phyloP scores from a whole-genome alignment of 805 yeast species.

The Hanseniaspora singularis region DNA sequence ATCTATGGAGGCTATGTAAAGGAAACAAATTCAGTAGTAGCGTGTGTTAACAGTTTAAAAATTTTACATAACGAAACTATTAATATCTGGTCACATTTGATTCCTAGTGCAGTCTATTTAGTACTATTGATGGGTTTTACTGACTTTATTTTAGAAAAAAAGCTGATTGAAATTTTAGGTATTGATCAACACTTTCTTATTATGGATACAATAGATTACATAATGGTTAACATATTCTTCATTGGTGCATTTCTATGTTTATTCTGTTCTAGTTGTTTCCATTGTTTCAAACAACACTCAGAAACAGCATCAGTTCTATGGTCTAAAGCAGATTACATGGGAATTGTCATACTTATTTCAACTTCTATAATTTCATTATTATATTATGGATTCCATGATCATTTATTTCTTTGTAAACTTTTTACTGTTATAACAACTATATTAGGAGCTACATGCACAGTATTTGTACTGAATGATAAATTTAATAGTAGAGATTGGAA shows the following conservation, averaged over 20 bases:
- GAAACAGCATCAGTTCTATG: constrained; percentile 41
- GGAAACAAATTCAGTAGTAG: constrained; percentile 37
- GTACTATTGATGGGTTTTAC: constrained; percentile 23
- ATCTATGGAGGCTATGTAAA: constrained; percentile 54
- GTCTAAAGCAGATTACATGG: constrained; percentile 63
- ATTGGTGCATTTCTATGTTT: constrained; percentile 50
- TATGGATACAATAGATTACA: constrained; percentile 33
- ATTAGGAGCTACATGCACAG: constrained; percentile 51
- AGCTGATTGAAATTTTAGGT: constrained; percentile 27
- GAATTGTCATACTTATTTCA: constrained; percentile 57
- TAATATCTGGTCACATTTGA: constrained; percentile 56
- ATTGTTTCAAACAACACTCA: constrained; percentile 57
- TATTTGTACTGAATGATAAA: constrained; percentile 50
- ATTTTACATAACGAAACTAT: constrained; percentile 61
- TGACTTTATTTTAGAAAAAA: constrained; percentile 25
- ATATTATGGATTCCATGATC: constrained; percentile 36
- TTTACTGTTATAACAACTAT: constrained; percentile 34
- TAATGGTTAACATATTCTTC: constrained; percentile 43
- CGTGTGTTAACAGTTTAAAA: constrained; percentile 38
- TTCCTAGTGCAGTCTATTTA: constrained; percentile 31
- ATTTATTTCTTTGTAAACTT: constrained; percentile 22
- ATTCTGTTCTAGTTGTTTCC: constrained; percentile 54
- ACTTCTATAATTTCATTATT: constrained; percentile 46
- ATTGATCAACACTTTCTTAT: not conserved
- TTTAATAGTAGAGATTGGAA: constrained; percentile 60